Evolutionary conservation across 2,329 filamentous ascomycete genomes (phyloP), one percentile per base, ranked within the genome.

Genomic region (Calycina herbarum): DNA sequence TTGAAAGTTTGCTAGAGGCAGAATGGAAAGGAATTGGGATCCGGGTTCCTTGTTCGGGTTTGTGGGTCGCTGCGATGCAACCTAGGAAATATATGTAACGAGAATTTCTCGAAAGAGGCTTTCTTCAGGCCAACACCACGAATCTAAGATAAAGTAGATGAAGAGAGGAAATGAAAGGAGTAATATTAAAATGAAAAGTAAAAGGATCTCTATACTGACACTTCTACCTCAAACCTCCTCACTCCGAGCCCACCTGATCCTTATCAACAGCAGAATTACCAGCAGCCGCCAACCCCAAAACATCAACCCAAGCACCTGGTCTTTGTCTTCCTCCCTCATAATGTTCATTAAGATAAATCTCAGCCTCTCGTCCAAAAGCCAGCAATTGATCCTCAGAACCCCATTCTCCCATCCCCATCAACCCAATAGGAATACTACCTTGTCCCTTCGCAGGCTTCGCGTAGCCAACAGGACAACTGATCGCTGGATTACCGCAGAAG

Each of bases 391-490:
- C 87, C 76, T 91, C 88, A 35, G 80, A 81, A 0, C 88, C 88
- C 88, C 88, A 90, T 76, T 89, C 86, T 5, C 80, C 86, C 79
- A 86, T 85, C 0, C 85, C 88, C 83, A 89, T 83, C 67, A 90
- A 71, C 5, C 86, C 85, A 27, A 90, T 78, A 0, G 87, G 85
- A 62, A 90, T 69, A 71, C 80, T 83, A 24, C 62, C 62, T 24
- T 59, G 27, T 0, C 89, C 90, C 45, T 72, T 71, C 10, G 62
- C 65, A 8, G 70, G 70, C 42, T 71, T 68, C 3, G 81, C 83
- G 78, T 93, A 96, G 0, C 92, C 93, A 11, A 91, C 87, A 0
- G 94, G 93, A 42, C 87, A 87, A 57, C 82, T 87, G 13, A 96
- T 85, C 0, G 91, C 87, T 0, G 94, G 94, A 59, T 89, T 88